These are phyloP conservation scores for Trametes meyenii DNA, from an alignment of 768 basidiomycete species.

Conservation along the genomic window DNA sequence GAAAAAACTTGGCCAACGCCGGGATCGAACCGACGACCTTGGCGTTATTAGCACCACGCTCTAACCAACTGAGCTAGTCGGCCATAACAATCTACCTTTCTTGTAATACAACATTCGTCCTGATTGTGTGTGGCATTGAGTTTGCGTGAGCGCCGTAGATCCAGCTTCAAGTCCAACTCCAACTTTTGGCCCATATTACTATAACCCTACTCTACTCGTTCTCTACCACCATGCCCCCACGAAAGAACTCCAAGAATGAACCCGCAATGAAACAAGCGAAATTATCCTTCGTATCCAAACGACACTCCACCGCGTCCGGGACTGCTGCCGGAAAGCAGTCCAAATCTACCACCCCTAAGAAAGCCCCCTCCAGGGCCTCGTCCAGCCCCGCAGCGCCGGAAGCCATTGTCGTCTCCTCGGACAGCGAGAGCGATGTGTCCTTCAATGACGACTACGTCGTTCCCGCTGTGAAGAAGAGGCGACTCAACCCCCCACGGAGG, in stretches of 20 bases:
- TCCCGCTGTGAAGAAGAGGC: constrained; percentile 6
- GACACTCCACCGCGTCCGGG: constrained; percentile 6
- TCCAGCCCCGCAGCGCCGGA: constrained; percentile 8
- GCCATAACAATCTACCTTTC: too few species aligned
- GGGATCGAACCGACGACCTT: constrained; percentile 31
- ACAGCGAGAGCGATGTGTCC: constrained; percentile 10
- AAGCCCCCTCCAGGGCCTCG: neutral
- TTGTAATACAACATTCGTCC: too few species aligned
- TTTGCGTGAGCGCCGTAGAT: too few species aligned
- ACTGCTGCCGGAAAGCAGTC: constrained; percentile 4
- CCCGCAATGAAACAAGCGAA: constrained; percentile 14
- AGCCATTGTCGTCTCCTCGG: constrained; percentile 14
- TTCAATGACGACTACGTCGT: constrained; percentile 1
- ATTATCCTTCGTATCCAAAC: constrained; percentile 19
- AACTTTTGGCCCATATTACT: too few species aligned
- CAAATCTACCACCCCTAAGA: neutral
- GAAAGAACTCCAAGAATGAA: neutral
- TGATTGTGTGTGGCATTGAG: too few species aligned
- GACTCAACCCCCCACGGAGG: neutral
- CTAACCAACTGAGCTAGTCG: constrained; percentile 95
- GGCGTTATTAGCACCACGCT: constrained; percentile 78
- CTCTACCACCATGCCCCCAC: constrained; percentile 11
- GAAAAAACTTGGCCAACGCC: constrained; percentile 26
- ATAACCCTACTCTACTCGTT: neutral
- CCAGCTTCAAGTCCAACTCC: too few species aligned